Base-by-base conservation (phyloP, 306 rosid species). In the Sindora glabra region DNA sequence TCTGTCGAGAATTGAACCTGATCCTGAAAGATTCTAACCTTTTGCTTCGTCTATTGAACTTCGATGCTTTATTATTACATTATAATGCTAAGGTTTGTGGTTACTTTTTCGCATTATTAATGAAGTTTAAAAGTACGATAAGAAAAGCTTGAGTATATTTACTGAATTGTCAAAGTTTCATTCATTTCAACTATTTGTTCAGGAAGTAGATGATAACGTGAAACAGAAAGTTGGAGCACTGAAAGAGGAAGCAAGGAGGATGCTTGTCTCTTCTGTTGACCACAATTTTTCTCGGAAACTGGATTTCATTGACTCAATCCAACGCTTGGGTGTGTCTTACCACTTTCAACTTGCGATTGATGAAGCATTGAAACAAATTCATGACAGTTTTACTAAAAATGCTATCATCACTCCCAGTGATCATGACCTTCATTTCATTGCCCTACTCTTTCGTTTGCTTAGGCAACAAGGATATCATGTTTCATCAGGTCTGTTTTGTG, bases 381-480 rank as follows among this genome's bases (percentile, higher is more conserved):
- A 67, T 13, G 8, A 15, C 8, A 30, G 27, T 2, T 5, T 0
- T 22, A 0, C 29, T 9, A 5, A 36, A 5, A 9, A 5, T 8
- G 1, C 14, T 29, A 29, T 29, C 8, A 29, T 29, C 5, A 29
- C 34, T 2, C 36, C n/a, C n/a, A n/a, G n/a, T 10, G 53, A 16
- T 19, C 25, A 13, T 59, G 62, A 69, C 14, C 68, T 77, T 8
- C 8, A 30, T 27, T 8, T 4, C 27, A 46, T 12, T 56, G 63
- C 78, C 27, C 71, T 71, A 15, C 23, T 33, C 15, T 76, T 76
- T 59, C 60, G 81, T 5, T 7, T 75, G 54, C 54, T 48, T 9
- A 48, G 54, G 23, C 54, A 48, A 48, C 27, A 48, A 6, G 54
- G 54, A 8, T 48, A 19, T 8, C 15, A 23, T 11, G 10, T 24